Evolutionary conservation across 352 stramenopile genomes (phyloP).

Genomic region (Globisporangium camurandrum): DNA sequence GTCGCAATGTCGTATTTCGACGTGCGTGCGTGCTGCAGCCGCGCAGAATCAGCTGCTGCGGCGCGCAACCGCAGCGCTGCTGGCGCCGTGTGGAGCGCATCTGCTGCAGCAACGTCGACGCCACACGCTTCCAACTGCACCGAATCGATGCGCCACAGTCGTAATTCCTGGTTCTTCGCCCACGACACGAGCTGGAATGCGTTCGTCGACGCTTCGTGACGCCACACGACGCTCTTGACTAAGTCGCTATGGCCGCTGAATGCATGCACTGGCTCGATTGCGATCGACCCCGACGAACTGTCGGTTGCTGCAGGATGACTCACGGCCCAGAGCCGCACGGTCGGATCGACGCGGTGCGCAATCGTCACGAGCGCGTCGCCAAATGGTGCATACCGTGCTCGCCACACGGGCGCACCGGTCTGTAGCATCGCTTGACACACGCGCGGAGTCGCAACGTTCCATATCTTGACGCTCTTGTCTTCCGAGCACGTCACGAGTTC

Average conservation of each 20-base stretch:
- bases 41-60: constrained; percentile 7
- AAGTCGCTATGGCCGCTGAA: constrained; percentile 57
- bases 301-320: no score
- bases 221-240: constrained; percentile 63
- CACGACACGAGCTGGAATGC: constrained; percentile 72
- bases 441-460: constrained; percentile 58
- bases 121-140: constrained; percentile 57
- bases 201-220: constrained; percentile 25
- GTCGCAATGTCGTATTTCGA: constrained; percentile 63
- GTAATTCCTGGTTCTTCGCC: constrained; percentile 74
- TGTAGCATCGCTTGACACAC: constrained; percentile 53
- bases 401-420: constrained; percentile 57
- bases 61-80: constrained; percentile 14
- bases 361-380: constrained; percentile 77
- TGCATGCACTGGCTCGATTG: constrained; percentile 44
- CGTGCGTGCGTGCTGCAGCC: constrained; percentile 1
- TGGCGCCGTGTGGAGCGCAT: no score
- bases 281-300: constrained; percentile 8
- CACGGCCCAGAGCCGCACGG: constrained; percentile 59
- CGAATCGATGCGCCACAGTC: constrained; percentile 61
- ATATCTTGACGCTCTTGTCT: constrained; percentile 82
- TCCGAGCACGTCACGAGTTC: constrained; percentile 83
- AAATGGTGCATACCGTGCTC: constrained; percentile 72
- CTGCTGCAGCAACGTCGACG: no score
- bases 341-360: constrained; percentile 53